Evolutionary conservation across 768 basidiomycete genomes (phyloP).

Genomic region (Myochromella boudieri): DNA sequence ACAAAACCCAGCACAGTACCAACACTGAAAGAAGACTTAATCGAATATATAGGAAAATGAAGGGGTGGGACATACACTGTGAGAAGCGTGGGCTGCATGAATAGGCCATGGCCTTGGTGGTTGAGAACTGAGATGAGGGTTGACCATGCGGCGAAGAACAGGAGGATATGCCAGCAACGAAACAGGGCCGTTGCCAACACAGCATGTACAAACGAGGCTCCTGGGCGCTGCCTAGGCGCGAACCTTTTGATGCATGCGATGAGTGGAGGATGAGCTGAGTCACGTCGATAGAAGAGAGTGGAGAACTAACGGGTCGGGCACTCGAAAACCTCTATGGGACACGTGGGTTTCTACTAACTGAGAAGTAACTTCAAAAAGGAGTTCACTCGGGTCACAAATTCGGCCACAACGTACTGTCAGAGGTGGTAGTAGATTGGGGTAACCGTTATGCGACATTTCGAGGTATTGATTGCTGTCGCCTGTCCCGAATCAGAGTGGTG

Average conservation of each 20-base stretch:
- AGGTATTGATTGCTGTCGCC: no score
- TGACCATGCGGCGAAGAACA: conserved; percentile 66
- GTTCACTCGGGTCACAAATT: neutral
- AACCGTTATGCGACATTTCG: no score
- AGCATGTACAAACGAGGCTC: conserved; percentile 38
- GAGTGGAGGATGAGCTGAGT: neutral
- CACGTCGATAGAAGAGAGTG: neutral
- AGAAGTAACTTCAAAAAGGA: neutral
- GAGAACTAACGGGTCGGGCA: conserved; percentile 39
- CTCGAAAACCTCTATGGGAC: conserved; percentile 33
- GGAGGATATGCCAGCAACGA: conserved; percentile 66
- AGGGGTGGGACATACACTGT: conserved; percentile 57
- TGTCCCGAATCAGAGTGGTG: no score
- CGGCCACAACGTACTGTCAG: conserved; percentile 6
- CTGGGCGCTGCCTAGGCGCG: conserved; percentile 36
- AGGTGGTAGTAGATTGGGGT: conserved; percentile 3
- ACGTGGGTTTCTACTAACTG: conserved; percentile 29
- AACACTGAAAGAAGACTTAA: conserved; percentile 32
- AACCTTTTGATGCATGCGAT: conserved; percentile 26
- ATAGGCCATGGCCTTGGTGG: conserved; percentile 39
- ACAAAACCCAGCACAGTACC: conserved; percentile 77
- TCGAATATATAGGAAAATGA: conserved; percentile 20
- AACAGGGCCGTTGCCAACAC: conserved; percentile 46
- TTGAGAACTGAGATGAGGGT: conserved; percentile 56
- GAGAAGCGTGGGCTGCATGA: conserved; percentile 53